Evolutionary conservation across 768 basidiomycete genomes (phyloP).

Genomic region (Phylloporus sp.): DNA sequence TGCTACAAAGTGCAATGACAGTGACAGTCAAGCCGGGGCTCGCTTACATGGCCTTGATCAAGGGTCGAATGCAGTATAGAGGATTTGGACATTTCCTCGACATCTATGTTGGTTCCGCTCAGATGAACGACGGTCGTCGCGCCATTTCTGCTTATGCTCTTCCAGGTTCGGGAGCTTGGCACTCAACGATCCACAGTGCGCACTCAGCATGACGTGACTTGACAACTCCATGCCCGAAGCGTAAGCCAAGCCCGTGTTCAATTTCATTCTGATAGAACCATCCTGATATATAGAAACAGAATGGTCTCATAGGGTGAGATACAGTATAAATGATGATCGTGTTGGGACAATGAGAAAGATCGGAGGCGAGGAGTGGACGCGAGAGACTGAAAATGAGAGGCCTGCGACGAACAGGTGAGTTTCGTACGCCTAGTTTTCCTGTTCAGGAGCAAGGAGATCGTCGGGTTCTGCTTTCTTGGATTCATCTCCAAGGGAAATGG

Average conservation of each 20-base stretch:
- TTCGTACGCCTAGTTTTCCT: slow-evolving; percentile 1
- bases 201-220: too few species aligned
- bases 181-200: too few species aligned
- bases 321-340: slow-evolving; percentile 10
- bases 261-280: slow-evolving; percentile 2
- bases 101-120: too few species aligned
- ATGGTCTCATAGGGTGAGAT: slow-evolving; percentile 8
- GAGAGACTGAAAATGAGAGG: slow-evolving; percentile 1
- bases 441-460: not conserved
- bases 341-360: not conserved
- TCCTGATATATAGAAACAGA: slow-evolving; percentile 15
- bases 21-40: too few species aligned
- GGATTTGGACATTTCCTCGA: too few species aligned
- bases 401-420: not conserved
- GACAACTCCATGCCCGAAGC: not conserved
- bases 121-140: too few species aligned
- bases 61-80: too few species aligned
- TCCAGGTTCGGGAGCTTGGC: too few species aligned
- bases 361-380: slow-evolving; percentile 1
- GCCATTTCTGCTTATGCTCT: too few species aligned
- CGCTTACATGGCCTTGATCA: too few species aligned
- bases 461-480: slow-evolving; percentile 1
- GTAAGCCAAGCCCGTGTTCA: not conserved
- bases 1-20: too few species aligned
- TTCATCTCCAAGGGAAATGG: not conserved